Conservation (phyloP, 164 flowering plant genomes). For the Pachysandra terminalis region DNA sequence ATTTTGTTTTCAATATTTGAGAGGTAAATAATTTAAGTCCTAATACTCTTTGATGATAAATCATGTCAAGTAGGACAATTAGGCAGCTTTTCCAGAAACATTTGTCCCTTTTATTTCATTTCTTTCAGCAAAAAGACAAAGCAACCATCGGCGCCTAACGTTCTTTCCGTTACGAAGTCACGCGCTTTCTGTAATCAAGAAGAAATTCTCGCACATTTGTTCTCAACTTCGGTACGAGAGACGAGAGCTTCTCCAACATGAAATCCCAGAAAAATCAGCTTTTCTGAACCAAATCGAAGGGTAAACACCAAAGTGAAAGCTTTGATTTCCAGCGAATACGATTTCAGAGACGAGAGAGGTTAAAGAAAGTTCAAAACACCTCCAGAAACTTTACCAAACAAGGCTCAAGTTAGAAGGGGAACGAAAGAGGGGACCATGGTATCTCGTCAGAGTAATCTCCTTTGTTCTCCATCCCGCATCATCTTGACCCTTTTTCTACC, state of each 20-base stretch:
- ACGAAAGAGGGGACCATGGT: neutral
- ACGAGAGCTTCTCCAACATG: neutral
- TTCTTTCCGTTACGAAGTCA: neutral
- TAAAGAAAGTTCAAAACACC: too few species aligned
- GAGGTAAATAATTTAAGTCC: too few species aligned
- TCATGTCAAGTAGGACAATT: too few species aligned
- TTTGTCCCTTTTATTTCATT: neutral
- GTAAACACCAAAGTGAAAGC: neutral
- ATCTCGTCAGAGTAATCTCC: neutral
- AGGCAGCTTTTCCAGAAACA: too few species aligned
- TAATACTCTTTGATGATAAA: too few species aligned
- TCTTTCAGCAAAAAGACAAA: neutral
- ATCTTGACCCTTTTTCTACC: neutral
- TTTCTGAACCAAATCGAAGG: neutral
- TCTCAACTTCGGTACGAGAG: neutral
- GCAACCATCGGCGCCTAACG: neutral
- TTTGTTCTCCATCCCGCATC: neutral
- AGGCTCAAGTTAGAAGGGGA: neutral
- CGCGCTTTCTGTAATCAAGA: neutral
- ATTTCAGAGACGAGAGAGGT: too few species aligned
- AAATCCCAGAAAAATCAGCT: neutral
- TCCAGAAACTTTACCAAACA: too few species aligned
- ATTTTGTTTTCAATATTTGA: too few species aligned
- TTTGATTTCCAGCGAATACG: too few species aligned
- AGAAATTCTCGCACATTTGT: neutral